Conservation (phyloP, 768 basidiomycete genomes). For the Psilocybe tampanensis region DNA sequence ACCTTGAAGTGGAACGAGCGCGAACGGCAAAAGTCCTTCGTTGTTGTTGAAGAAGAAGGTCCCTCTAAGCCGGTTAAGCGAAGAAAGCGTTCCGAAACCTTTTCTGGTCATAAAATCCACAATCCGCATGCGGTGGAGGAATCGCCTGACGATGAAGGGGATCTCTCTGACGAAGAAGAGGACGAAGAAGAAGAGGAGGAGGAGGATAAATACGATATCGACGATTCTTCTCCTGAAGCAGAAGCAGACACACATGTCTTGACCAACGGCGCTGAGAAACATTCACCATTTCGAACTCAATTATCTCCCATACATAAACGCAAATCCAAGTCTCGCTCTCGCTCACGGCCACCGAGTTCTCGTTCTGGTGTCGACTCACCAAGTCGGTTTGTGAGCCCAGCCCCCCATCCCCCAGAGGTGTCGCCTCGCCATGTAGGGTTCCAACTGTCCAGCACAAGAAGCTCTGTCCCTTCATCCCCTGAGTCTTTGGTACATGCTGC, state of each 20-base stretch:
- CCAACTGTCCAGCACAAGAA: slow-evolving; percentile 28
- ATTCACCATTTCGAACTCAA: slow-evolving; percentile 8
- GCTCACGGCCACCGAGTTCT: slow-evolving; percentile 40
- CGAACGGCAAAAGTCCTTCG: slow-evolving; percentile 97
- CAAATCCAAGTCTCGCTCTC: slow-evolving; percentile 46
- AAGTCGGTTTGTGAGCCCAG: slow-evolving; percentile 55
- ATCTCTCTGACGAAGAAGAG: slow-evolving; percentile 41
- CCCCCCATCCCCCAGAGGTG: slow-evolving; percentile 48
- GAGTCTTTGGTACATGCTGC: slow-evolving; percentile 31
- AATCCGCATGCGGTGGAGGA: slow-evolving; percentile 29
- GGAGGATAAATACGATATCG: slow-evolving; percentile 89
- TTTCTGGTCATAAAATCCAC: slow-evolving; percentile 15
- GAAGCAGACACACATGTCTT: slow-evolving; percentile 41
- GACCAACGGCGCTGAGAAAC: background rate
- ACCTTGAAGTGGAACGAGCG: slow-evolving; percentile 99
- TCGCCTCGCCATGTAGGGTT: slow-evolving; percentile 59
- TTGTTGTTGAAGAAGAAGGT: slow-evolving; percentile 89
- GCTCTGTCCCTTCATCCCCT: slow-evolving; percentile 42
- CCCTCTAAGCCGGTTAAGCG: slow-evolving; percentile 40
- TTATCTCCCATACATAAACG: slow-evolving; percentile 17
- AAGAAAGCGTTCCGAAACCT: slow-evolving; percentile 22
- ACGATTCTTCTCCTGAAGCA: slow-evolving; percentile 77
- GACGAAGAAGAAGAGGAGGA: slow-evolving; percentile 63
- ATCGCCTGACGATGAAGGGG: slow-evolving; percentile 44
- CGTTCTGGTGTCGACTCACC: slow-evolving; percentile 68